Evolutionary conservation across 1,284 basidiomycete genomes (phyloP).

Genomic region (Sparassis latifolia): DNA sequence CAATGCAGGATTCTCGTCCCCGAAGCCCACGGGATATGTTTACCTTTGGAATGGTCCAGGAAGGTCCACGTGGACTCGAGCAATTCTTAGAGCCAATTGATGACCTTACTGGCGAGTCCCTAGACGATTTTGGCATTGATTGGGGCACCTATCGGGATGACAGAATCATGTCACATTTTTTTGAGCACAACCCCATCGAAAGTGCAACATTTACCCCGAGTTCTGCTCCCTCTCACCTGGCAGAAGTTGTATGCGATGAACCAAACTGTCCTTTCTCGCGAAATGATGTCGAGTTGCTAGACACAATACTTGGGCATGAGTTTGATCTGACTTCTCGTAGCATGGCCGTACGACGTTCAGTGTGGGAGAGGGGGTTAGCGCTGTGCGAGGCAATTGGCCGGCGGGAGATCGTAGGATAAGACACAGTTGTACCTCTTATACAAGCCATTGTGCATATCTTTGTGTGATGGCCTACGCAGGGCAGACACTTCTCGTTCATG

Average conservation of each 20-base stretch:
- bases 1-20: conserved; percentile 4
- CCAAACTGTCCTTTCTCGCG: conserved; percentile 8
- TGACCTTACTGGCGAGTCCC: not conserved
- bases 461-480: no score
- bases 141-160: conserved; percentile 9
- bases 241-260: conserved; percentile 11
- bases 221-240: not conserved
- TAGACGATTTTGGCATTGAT: conserved; percentile 12
- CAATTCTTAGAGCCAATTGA: not conserved
- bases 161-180: conserved; percentile 4
- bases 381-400: conserved; percentile 1
- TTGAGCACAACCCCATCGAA: conserved; percentile 5
- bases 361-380: not conserved
- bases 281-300: not conserved
- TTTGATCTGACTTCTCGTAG: not conserved
- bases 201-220: not conserved
- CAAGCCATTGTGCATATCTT: no score
- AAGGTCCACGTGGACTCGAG: conserved; percentile 6
- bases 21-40: conserved; percentile 11
- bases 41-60: conserved; percentile 10
- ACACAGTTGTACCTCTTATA: no score
- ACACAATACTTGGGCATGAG: not conserved
- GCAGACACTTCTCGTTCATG: no score
- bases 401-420: no score
- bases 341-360: conserved; percentile 1